These are phyloP conservation scores for Brassica carinata DNA, from an alignment of 345 rosid genomes.

Conservation along the genomic window DNA sequence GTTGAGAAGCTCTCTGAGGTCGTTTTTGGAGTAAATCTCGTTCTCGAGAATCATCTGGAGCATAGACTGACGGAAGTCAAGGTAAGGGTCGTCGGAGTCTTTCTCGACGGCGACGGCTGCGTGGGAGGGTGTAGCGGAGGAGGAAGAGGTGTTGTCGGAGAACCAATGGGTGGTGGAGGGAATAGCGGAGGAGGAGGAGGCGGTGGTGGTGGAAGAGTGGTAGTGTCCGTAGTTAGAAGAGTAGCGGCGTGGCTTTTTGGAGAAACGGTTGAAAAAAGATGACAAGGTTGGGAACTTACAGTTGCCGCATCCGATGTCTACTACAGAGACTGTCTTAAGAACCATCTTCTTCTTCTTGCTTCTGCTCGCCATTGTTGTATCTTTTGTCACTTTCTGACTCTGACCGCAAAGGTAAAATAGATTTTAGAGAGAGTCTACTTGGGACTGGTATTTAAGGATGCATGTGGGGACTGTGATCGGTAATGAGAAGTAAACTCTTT, in stretches of 20 bases:
- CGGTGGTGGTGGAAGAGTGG: constrained; percentile 40
- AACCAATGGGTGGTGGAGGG: constrained; percentile 41
- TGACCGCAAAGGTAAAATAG: constrained; percentile 14
- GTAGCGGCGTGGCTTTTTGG: constrained; percentile 35
- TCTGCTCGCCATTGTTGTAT: constrained; percentile 33
- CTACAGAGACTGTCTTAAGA: constrained; percentile 59
- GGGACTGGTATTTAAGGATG: constrained; percentile 39
- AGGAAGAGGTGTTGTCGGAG: constrained; percentile 40
- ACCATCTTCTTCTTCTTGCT: constrained; percentile 49
- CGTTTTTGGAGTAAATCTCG: constrained; percentile 80
- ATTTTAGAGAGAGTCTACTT: constrained; percentile 8
- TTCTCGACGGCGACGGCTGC: constrained; percentile 86
- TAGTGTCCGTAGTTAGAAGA: constrained; percentile 22
- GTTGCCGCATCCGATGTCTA: constrained; percentile 67
- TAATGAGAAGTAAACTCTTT: constrained; percentile 39
- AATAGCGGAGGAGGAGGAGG: constrained; percentile 39
- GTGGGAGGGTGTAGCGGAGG: constrained; percentile 33
- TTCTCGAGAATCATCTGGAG: constrained; percentile 94
- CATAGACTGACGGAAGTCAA: constrained; percentile 91
- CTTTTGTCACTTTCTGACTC: constrained; percentile 9
- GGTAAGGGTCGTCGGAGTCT: constrained; percentile 88
- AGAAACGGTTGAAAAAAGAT: constrained; percentile 50
- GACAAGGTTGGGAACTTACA: constrained; percentile 64
- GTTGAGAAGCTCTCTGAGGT: constrained; percentile 72
- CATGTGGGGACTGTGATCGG: constrained; percentile 39